These are phyloP conservation scores for Arthrobotrys conoides DNA, from an alignment of 2,329 filamentous ascomycete species.

Conservation along the genomic window DNA sequence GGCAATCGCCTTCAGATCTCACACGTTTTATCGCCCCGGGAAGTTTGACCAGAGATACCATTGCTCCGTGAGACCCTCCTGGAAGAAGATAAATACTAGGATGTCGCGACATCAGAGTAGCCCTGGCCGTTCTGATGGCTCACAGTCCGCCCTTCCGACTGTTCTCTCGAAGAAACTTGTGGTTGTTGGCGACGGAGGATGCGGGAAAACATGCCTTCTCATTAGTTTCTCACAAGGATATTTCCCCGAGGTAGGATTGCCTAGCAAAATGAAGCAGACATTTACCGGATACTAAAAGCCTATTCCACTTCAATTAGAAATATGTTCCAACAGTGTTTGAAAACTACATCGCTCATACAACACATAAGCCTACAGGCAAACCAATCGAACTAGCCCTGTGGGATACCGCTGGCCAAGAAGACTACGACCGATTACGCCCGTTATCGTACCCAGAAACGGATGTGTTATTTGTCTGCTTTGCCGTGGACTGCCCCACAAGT, in stretches of 20 bases:
- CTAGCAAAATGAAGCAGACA: not conserved
- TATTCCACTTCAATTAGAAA: constrained; percentile 76
- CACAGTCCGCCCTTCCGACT: constrained; percentile 76
- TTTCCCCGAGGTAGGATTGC: constrained; percentile 87
- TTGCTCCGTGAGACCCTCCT: not conserved
- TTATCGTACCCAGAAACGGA: constrained; percentile 98
- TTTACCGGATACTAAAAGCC: constrained; percentile 11
- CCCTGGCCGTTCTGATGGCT: constrained; percentile 12
- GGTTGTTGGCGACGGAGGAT: constrained; percentile 96
- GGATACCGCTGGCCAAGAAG: constrained; percentile 98
- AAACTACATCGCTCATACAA: constrained; percentile 99
- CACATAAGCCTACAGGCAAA: constrained; percentile 88
- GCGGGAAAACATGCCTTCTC: constrained; percentile 97
- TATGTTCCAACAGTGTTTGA: constrained; percentile 99
- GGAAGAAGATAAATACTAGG: constrained; percentile 1
- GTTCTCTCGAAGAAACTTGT: constrained; percentile 99
- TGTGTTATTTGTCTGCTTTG: constrained; percentile 98
- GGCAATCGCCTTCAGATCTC: constrained; percentile 22
- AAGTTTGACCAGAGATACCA: constrained; percentile 7
- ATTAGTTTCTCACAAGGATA: constrained; percentile 99
- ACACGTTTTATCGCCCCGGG: constrained; percentile 3
- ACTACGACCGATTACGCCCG: constrained; percentile 95
- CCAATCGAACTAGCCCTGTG: constrained; percentile 96
- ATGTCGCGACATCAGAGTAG: constrained; percentile 44
- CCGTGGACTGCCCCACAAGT: constrained; percentile 98